Evolutionary conservation across 2,329 filamentous ascomycete species (phyloP).

Genomic region (Didymella pinodella): DNA sequence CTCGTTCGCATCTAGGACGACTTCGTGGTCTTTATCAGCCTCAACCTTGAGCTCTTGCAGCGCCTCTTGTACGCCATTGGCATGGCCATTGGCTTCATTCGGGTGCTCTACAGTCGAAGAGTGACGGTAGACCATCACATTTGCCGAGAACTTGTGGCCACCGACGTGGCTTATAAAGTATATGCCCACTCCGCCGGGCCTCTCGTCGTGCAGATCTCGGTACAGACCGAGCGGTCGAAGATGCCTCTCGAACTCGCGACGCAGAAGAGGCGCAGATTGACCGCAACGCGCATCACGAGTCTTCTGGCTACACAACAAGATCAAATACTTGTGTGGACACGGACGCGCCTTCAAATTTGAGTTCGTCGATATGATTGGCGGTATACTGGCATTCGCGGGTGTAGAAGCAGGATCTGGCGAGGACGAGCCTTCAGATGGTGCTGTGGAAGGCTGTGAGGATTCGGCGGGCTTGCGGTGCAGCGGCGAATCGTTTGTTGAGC

Average conservation of each 20-base stretch:
- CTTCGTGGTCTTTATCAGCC: constrained; percentile 49
- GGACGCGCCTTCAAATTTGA: constrained; percentile 64
- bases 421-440: constrained; percentile 17
- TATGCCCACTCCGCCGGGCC: constrained; percentile 90
- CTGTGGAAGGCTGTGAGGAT: constrained; percentile 23
- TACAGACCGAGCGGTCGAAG: constrained; percentile 83
- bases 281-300: constrained; percentile 96
- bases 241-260: constrained; percentile 87
- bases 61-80: constrained; percentile 45
- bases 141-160: constrained; percentile 95
- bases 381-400: constrained; percentile 28
- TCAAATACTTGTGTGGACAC: constrained; percentile 83
- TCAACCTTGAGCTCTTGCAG: constrained; percentile 50
- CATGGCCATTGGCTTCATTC: constrained; percentile 30
- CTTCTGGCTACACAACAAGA: constrained; percentile 91
- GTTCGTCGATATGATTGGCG: constrained; percentile 39
- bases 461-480: constrained; percentile 48
- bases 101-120: constrained; percentile 39
- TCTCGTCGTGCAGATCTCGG: constrained; percentile 85
- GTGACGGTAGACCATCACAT: constrained; percentile 87
- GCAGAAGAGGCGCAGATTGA: constrained; percentile 88
- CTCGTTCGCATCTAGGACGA: constrained; percentile 43
- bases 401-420: constrained; percentile 29
- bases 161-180: constrained; percentile 98
- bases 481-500: constrained; percentile 77